Base-by-base conservation (phyloP, 2,329 filamentous ascomycete genomes). In the Ascochyta fabae region DNA sequence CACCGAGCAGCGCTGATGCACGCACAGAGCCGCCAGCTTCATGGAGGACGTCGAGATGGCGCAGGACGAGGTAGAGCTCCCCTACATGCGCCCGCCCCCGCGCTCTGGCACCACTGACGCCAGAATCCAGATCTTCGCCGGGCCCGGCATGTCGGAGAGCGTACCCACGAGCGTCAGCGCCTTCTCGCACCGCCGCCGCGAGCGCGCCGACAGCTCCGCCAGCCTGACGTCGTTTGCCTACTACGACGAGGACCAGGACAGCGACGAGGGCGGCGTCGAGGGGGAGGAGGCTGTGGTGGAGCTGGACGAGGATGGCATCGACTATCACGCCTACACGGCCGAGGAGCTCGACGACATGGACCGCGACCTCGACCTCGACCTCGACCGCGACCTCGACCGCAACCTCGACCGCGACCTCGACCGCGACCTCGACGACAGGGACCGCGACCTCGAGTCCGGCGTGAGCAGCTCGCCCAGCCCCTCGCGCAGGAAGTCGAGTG, bases 1-100 rank as follows among this genome's bases (percentile, higher is more conserved):
- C 19, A 19, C 19, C 19, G 19, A 19, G 19, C 19, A 19, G 19
- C 23, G 47, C 53, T 56, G 42, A 56, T 47, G 13, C n/a, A 9
- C 3, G 9, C 19, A 27, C 49, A 57, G 54, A 31, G 48, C 48
- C 22, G 77, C 88, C 33, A 96, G 91, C 77, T 88, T 97, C 65
- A 88, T 96, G 66, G 92, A 92, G 64, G 92, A 96, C 76, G 93
- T 98, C n/a, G 94, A 97, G 75, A 98, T 99, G 95, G 94, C 95
- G 19, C 92, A 96, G 47, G 91, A 96, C 74, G 94, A 98, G 85
- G 91, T 95, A 71, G 69, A 75, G 65, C 69, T 74, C 62, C 63
- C 47, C 24, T 64, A 66, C 62, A 60, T 70, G 50, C 45, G 53
- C 49, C 12, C 7, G 19, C 63, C 51, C 27, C 51, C 61, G 44